These are phyloP conservation scores for Chlorella vulgaris DNA, from an alignment of 139 green algal genomes.

Conservation along the genomic window DNA sequence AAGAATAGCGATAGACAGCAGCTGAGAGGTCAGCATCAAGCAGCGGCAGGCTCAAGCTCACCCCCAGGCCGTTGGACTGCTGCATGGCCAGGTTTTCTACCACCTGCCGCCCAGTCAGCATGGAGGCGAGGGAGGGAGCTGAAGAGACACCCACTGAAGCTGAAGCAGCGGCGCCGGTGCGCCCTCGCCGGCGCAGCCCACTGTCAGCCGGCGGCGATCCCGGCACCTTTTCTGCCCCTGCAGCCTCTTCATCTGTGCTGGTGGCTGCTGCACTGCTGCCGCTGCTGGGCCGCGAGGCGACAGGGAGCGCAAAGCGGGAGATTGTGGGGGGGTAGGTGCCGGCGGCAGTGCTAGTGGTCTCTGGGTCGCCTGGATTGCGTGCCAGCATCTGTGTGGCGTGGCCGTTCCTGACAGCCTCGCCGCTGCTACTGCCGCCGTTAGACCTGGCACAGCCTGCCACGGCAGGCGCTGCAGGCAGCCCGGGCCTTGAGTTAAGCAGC, in stretches of 20 bases:
- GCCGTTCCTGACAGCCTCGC: background rate
- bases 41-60: too few species aligned
- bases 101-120: too few species aligned
- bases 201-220: background rate
- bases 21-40: too few species aligned
- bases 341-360: background rate
- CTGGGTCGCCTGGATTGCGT: background rate
- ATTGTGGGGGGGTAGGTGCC: background rate
- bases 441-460: too few species aligned
- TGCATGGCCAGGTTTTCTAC: too few species aligned
- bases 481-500: background rate
- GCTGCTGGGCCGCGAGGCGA: background rate
- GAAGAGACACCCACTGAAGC: too few species aligned
- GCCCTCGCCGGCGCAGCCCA: slow-evolving; percentile 8
- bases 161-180: background rate
- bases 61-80: background rate
- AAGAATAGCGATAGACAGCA: too few species aligned
- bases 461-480: background rate
- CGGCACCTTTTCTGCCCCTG: background rate
- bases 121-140: too few species aligned
- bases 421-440: background rate
- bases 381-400: background rate
- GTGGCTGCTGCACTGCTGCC: background rate
- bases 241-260: background rate
- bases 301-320: background rate